A percentile compares a stretch with the other conserved stretches of the same genome.
These are phyloP conservation scores for Plasmodium chabaudi DNA, from an alignment of 169 alveolate species.

Conservation along the genomic window DNA sequence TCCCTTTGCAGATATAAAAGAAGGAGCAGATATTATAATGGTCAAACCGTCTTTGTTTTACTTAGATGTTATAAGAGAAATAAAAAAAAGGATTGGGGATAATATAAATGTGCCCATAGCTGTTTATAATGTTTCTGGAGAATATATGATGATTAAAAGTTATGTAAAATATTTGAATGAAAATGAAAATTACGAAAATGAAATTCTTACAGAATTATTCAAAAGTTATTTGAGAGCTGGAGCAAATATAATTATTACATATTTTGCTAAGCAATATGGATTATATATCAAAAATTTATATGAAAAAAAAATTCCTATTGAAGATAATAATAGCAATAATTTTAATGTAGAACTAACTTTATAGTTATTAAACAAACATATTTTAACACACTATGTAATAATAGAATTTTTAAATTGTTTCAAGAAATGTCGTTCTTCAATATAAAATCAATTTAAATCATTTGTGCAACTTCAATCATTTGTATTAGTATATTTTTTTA, in stretches of 20 bases:
- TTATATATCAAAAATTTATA: conserved; percentile 77
- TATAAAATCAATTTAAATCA: too few species aligned
- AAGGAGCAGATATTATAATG: conserved; percentile 82
- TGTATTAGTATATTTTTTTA: too few species aligned
- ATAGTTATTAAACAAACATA: neutral
- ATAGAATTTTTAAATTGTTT: too few species aligned
- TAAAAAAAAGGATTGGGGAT: conserved; percentile 75
- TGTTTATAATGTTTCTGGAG: conserved; percentile 83
- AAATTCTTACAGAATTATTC: conserved; percentile 87
- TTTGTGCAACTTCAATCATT: too few species aligned
- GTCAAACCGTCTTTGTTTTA: conserved; percentile 82
- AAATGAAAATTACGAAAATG: conserved; percentile 82
- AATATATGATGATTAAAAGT: conserved; percentile 81
- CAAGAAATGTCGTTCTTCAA: too few species aligned
- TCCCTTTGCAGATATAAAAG: conserved; percentile 76
- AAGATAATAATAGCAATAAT: conserved; percentile 46
- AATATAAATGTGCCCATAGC: conserved; percentile 77
- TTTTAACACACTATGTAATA: too few species aligned
- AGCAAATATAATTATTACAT: conserved; percentile 89
- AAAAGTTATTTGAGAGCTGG: conserved; percentile 92
- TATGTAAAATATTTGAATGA: conserved; percentile 72
- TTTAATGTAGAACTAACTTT: conserved; percentile 56
- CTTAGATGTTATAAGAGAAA: conserved; percentile 77
- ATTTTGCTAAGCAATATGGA: conserved; percentile 85
- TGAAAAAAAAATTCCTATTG: conserved; percentile 42